phyloP scores from a whole-genome alignment of 2,329 filamentous ascomycete genomes.

The Curvularia lunata region DNA sequence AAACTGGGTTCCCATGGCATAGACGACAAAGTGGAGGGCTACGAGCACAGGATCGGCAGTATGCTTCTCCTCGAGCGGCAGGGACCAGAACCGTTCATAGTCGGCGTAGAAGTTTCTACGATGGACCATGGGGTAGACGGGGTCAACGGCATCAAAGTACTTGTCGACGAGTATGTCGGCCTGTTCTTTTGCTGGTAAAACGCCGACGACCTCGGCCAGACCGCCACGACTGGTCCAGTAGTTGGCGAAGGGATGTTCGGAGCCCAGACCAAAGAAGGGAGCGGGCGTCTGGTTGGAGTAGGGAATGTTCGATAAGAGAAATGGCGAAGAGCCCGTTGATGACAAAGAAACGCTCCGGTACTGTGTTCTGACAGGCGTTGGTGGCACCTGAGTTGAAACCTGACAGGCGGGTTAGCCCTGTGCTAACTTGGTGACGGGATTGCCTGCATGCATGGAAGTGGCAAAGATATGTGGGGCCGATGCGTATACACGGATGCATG shows the following conservation, averaged over 20 bases:
- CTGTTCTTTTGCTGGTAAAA: conserved; percentile 76
- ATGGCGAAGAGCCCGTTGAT: conserved; percentile 55
- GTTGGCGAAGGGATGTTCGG: conserved; percentile 80
- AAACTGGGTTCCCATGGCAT: conserved; percentile 80
- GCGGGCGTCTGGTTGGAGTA: conserved; percentile 73
- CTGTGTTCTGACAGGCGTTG: conserved; percentile 36
- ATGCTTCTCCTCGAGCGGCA: conserved; percentile 64
- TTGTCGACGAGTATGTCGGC: conserved; percentile 70
- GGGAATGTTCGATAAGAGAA: conserved; percentile 73
- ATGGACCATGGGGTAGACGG: conserved; percentile 81
- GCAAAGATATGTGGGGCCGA: neutral
- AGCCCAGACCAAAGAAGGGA: conserved; percentile 81
- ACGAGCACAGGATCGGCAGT: conserved; percentile 71
- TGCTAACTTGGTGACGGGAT: no score
- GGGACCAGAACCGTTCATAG: conserved; percentile 78
- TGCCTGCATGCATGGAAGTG: neutral
- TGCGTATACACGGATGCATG: neutral
- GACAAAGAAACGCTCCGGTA: conserved; percentile 46
- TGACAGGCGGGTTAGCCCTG: neutral
- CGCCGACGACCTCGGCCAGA: conserved; percentile 74
- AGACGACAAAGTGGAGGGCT: conserved; percentile 76
- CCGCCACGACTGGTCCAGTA: conserved; percentile 84
- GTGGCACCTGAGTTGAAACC: conserved; percentile 30
- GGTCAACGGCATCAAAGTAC: conserved; percentile 70
- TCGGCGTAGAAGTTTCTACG: conserved; percentile 77